Conservation (phyloP, 2,329 filamentous ascomycete species). For the Neonectria hederae region DNA sequence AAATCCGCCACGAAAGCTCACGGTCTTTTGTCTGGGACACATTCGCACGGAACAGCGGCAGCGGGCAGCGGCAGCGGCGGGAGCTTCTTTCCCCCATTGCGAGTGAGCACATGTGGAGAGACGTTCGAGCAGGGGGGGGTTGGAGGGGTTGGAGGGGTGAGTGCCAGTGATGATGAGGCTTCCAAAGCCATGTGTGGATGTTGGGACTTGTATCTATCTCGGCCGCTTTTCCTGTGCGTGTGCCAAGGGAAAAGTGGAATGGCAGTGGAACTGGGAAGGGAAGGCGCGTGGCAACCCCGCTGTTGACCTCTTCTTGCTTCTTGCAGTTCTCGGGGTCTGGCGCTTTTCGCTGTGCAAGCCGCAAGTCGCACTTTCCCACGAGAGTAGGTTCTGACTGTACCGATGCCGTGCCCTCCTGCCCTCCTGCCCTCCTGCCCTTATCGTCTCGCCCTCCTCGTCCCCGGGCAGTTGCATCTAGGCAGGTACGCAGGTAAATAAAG, state of each 20-base stretch:
- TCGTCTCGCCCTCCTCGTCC: constrained; percentile 18
- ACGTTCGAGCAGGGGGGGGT: not conserved
- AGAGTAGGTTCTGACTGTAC: constrained; percentile 13
- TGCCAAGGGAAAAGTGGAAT: constrained; percentile 22
- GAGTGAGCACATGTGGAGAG: constrained; percentile 2
- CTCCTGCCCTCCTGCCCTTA: constrained; percentile 10
- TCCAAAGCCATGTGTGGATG: constrained; percentile 1
- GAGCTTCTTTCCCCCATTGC: not conserved
- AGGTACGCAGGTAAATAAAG: constrained; percentile 34
- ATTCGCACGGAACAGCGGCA: not conserved
- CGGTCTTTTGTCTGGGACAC: not conserved
- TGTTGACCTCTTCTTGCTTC: constrained; percentile 1
- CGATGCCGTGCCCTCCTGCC: not conserved
- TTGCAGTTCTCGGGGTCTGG: not conserved
- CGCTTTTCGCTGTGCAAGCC: not conserved
- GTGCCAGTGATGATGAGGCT: not conserved
- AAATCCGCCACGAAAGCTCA: constrained; percentile 8
- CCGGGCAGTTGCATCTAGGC: constrained; percentile 12
- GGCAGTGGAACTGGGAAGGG: constrained; percentile 18
- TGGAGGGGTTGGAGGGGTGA: not conserved
- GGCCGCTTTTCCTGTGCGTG: constrained; percentile 1
- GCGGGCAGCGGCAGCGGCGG: not conserved
- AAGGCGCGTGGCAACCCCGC: constrained; percentile 24
- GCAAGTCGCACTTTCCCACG: not conserved
- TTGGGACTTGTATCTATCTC: not conserved